phyloP scores from a whole-genome alignment of 495 filamentous ascomycete species.

The Penicillium arizonense region DNA sequence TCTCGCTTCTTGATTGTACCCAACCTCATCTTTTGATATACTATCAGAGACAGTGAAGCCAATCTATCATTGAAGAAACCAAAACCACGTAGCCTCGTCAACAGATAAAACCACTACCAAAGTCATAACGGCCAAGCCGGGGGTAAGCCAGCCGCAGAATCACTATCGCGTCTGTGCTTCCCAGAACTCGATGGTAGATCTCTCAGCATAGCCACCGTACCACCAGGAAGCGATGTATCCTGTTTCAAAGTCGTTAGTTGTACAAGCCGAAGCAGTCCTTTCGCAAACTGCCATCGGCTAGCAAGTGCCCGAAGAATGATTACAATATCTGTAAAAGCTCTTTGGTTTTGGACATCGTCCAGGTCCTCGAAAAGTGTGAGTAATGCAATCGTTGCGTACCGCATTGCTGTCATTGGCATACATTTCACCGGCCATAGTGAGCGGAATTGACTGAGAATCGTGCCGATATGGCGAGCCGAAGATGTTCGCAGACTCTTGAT shows the following conservation, averaged over 20 bases:
- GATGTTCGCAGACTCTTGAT: not conserved
- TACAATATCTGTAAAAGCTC: slow-evolving; percentile 13
- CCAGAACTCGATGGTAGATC: slow-evolving; percentile 15
- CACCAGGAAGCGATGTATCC: slow-evolving; percentile 6
- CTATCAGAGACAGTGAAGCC: too few species aligned
- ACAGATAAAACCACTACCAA: not conserved
- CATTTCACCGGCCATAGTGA: slow-evolving; percentile 13
- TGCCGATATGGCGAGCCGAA: slow-evolving; percentile 3
- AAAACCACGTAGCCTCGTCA: not conserved
- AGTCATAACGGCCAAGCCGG: slow-evolving; percentile 7
- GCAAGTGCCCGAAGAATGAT: slow-evolving; percentile 13
- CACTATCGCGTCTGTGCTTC: slow-evolving; percentile 1
- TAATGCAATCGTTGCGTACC: slow-evolving; percentile 9
- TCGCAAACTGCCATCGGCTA: slow-evolving; percentile 17
- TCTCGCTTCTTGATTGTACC: too few species aligned
- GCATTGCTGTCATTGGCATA: slow-evolving; percentile 8
- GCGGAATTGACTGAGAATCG: slow-evolving; percentile 9
- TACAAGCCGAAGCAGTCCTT: slow-evolving; percentile 19
- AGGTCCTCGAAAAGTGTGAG: slow-evolving; percentile 21
- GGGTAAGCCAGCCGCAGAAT: slow-evolving; percentile 20
- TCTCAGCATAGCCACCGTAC: slow-evolving; percentile 8
- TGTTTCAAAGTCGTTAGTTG: slow-evolving; percentile 13
- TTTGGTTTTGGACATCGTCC: slow-evolving; percentile 2
- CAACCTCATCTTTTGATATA: too few species aligned
- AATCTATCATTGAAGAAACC: too few species aligned